Conservation (phyloP, 2,329 filamentous ascomycete species). For the Penicillium janthinellum region DNA sequence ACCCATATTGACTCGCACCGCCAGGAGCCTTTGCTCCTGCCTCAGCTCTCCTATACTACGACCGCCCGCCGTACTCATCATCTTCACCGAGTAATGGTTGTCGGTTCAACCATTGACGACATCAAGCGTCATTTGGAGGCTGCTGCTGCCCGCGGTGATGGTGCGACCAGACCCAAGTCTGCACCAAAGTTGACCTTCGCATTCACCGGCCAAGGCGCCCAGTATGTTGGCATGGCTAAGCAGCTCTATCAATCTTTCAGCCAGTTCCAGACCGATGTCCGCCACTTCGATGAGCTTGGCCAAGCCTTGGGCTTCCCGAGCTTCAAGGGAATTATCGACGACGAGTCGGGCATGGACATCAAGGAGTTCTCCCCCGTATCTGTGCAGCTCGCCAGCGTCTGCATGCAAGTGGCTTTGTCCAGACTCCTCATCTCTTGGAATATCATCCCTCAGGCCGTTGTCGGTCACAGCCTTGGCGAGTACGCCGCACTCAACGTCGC, state of each 20-base stretch:
- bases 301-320: neutral
- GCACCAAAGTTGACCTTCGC: neutral
- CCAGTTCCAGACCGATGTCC: neutral
- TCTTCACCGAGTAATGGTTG: conserved; percentile 1
- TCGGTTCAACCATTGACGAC: neutral
- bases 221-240: neutral
- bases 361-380: neutral
- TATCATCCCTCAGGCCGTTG: neutral
- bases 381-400: neutral
- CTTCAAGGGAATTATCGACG: neutral
- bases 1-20: conserved; percentile 51
- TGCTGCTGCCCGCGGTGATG: neutral
- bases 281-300: neutral
- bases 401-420: neutral
- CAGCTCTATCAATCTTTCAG: neutral
- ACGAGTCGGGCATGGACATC: neutral
- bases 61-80: conserved; percentile 66
- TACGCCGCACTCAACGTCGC: neutral
- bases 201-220: conserved; percentile 12
- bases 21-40: conserved; percentile 48
- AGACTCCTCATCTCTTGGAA: neutral
- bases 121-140: neutral
- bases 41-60: conserved; percentile 62
- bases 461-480: neutral
- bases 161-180: neutral